Evolutionary conservation across 2,329 filamentous ascomycete genomes (phyloP), one percentile per base, ranked within the genome.

Genomic region (Thelonectria blattea): DNA sequence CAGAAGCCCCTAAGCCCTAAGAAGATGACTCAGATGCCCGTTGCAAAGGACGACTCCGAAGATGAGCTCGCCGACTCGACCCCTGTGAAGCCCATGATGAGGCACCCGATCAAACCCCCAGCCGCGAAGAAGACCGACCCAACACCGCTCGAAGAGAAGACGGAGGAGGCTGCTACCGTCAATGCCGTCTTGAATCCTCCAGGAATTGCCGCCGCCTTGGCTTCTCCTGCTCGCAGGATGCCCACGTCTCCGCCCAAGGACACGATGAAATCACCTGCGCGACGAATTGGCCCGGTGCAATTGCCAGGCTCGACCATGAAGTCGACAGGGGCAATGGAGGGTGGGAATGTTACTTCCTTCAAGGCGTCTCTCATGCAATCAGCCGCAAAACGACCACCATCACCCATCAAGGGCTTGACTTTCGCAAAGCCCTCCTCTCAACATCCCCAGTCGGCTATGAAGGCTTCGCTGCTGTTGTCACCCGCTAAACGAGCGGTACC

Each of bases 1-100:
- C 81, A 80, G 64, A 80, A 80, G 57, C 85, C 86, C 34, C 76
- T 89, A 54, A 88, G 85, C 75, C 86, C 85, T 76, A 88, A 85
- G 79, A 89, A 89, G 79, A 81, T 85, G 66, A 85, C 84, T 42
- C 84, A 88, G 75, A 77, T 88, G 66, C 77, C 80, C 51, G 65
- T 78, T 61, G 78, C 70, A 69, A 74, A 75, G 64, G 83, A 84
- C 52, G 69, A 72, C 50, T 87, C 85, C 14, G 86, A 88, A 52
- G 86, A 89, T 68, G 85, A 88, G 71, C 80, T 88, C 37, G 82
- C 82, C 10, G 78, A 84, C 61, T 80, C 81, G 65, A 79, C 79
- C 2, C 81, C 82, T 6, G 75, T 83, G 46, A 82, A 81, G 68
- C 78, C 82, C 1, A 74, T 87, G 71, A 80, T 80, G 74, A 85